phyloP scores from a whole-genome alignment of 1,284 basidiomycete genomes.

The Rhodofomes roseus region DNA sequence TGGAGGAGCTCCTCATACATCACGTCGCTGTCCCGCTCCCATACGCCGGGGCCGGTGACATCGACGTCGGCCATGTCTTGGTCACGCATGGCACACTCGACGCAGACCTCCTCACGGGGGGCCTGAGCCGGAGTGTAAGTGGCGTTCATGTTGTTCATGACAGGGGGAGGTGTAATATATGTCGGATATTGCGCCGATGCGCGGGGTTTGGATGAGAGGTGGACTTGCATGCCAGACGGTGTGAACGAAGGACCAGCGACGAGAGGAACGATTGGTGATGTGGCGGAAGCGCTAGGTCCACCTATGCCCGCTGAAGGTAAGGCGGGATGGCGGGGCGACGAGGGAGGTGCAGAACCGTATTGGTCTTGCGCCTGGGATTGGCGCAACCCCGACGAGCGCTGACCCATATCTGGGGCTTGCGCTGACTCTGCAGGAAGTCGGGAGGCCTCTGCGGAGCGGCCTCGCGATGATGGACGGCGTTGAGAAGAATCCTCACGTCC shows the following conservation, averaged over 20 bases:
- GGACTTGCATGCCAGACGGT: conserved; percentile 36
- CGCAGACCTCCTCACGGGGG: conserved; percentile 79
- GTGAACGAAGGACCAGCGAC: conserved; percentile 56
- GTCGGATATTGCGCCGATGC: conserved; percentile 73
- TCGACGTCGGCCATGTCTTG: conserved; percentile 97
- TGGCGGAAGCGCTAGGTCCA: conserved; percentile 28
- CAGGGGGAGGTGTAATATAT: conserved; percentile 58
- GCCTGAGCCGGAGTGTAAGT: conserved; percentile 49
- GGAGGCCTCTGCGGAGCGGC: conserved; percentile 7
- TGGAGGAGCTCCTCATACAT: conserved; percentile 76
- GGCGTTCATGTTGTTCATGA: conserved; percentile 55
- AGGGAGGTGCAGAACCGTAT: conserved; percentile 30
- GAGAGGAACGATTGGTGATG: conserved; percentile 42
- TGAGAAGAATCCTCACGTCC: conserved; percentile 11
- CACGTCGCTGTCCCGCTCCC: conserved; percentile 89
- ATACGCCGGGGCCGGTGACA: conserved; percentile 82
- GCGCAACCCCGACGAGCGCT: conserved; percentile 20
- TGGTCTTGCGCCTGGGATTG: conserved; percentile 15
- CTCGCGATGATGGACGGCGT: conserved; percentile 14
- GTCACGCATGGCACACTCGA: conserved; percentile 99
- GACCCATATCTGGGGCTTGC: conserved; percentile 25
- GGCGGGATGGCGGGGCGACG: conserved; percentile 43
- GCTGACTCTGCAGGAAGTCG: conserved; percentile 10
- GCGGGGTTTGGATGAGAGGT: conserved; percentile 62
- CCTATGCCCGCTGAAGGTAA: conserved; percentile 37